A percentile compares a stretch with the other conserved stretches of the same genome.
These are phyloP conservation scores for Penicillium robsamsonii DNA, from an alignment of 495 filamentous ascomycete genomes.

Conservation along the genomic window DNA sequence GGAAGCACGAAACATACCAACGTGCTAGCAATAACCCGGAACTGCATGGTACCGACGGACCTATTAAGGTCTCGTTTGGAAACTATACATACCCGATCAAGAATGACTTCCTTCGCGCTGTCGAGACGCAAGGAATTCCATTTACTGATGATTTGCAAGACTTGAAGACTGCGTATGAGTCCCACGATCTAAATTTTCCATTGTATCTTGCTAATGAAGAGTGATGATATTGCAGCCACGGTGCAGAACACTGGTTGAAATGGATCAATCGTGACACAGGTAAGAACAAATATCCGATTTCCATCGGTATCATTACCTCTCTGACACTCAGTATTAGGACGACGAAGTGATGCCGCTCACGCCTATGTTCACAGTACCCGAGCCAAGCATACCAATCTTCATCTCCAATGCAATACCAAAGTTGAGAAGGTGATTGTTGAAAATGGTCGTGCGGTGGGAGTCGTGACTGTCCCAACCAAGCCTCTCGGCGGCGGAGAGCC, in stretches of 20 bases:
- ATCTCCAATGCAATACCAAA: slow-evolving; percentile 76
- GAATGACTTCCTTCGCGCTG: slow-evolving; percentile 78
- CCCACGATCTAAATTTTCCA: neutral
- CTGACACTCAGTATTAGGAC: slow-evolving; percentile 24
- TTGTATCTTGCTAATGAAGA: neutral
- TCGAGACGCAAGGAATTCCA: slow-evolving; percentile 74
- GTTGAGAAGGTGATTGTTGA: slow-evolving; percentile 80
- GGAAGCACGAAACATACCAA: slow-evolving; percentile 82
- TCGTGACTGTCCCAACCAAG: slow-evolving; percentile 56
- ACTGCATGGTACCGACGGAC: slow-evolving; percentile 74
- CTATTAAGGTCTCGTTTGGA: slow-evolving; percentile 83
- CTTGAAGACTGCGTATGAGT: slow-evolving; percentile 56
- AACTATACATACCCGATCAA: slow-evolving; percentile 71
- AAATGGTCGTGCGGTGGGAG: slow-evolving; percentile 62
- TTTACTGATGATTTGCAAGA: slow-evolving; percentile 68
- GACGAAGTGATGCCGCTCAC: slow-evolving; percentile 68
- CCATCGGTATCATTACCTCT: neutral
- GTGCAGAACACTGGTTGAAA: slow-evolving; percentile 52
- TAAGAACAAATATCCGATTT: slow-evolving; percentile 9
- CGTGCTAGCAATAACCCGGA: slow-evolving; percentile 72
- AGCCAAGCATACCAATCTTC: slow-evolving; percentile 65
- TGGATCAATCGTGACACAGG: slow-evolving; percentile 69
- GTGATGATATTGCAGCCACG: slow-evolving; percentile 23
- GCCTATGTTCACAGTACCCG: slow-evolving; percentile 70
- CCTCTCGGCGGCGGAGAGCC: slow-evolving; percentile 48